These are phyloP conservation scores for Hymenoscyphus repandus DNA, from an alignment of 2,329 filamentous ascomycete species.

Conservation along the genomic window DNA sequence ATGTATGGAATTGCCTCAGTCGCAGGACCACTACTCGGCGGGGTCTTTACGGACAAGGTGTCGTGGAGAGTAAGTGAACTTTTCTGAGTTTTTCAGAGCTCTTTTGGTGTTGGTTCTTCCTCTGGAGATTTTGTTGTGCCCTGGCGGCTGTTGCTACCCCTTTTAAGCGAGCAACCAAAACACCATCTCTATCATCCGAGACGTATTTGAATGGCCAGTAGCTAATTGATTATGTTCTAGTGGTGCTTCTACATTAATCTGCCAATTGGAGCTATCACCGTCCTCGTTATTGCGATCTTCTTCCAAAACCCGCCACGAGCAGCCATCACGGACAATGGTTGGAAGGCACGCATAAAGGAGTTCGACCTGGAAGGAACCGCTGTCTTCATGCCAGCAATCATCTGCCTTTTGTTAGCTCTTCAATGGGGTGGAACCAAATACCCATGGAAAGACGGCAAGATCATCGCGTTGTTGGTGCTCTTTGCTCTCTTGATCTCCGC, in stretches of 20 bases:
- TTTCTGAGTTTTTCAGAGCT: too few relatives aligned
- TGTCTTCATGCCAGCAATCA: constrained; percentile 24
- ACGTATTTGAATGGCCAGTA: too few relatives aligned
- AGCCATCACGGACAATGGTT: constrained; percentile 10
- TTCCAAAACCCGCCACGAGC: constrained; percentile 31
- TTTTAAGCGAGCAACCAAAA: too few relatives aligned
- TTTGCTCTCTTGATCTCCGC: constrained; percentile 9
- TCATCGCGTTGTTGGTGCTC: constrained; percentile 11
- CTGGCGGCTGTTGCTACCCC: too few relatives aligned
- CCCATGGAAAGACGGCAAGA: constrained; percentile 30
- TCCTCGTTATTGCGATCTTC: constrained; percentile 32
- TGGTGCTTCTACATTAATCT: constrained; percentile 32
- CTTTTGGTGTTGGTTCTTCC: too few relatives aligned
- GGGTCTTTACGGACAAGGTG: constrained; percentile 27
- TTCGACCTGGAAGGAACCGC: constrained; percentile 33
- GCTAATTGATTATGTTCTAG: too few relatives aligned
- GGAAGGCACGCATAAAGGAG: constrained; percentile 18
- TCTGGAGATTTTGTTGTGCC: too few relatives aligned
- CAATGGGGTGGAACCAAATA: constrained; percentile 31
- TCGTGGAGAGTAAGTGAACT: constrained; percentile 21
- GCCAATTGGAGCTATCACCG: constrained; percentile 31
- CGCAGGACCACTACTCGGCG: constrained; percentile 29
- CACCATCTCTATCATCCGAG: too few relatives aligned
- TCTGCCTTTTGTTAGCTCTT: constrained; percentile 32
- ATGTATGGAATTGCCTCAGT: constrained; percentile 25